phyloP scores from a whole-genome alignment of 768 basidiomycete species.

The Kondoa malvinella region DNA sequence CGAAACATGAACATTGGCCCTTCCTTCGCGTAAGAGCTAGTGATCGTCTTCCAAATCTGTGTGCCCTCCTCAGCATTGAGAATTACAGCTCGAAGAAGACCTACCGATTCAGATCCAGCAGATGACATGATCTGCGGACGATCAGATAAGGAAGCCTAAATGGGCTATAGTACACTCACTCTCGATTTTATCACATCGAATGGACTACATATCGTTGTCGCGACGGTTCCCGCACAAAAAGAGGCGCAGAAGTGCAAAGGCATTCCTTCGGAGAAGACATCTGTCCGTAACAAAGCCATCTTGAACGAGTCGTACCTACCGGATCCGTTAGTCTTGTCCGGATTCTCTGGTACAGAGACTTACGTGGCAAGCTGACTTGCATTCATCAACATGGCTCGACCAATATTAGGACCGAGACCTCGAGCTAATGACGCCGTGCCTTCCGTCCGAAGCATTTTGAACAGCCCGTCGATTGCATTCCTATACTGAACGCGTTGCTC shows the following conservation, averaged over 20 bases:
- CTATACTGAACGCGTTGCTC: constrained; percentile 22
- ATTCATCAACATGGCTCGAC: constrained; percentile 27
- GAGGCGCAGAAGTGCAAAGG: constrained; percentile 24
- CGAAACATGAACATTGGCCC: constrained; percentile 22
- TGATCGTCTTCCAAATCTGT: too few species aligned
- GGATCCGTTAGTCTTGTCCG: too few species aligned
- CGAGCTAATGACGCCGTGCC: constrained; percentile 22
- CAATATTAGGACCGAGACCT: constrained; percentile 24
- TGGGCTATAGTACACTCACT: constrained; percentile 4
- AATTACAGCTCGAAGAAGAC: too few species aligned
- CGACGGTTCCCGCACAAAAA: constrained; percentile 24
- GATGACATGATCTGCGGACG: constrained; percentile 25
- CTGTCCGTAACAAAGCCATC: constrained; percentile 16
- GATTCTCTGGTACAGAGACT: background rate
- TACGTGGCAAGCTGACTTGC: constrained; percentile 25
- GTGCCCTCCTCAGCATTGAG: too few species aligned
- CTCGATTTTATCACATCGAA: constrained; percentile 27
- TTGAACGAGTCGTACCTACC: constrained; percentile 27
- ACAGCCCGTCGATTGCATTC: constrained; percentile 26
- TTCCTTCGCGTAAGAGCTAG: constrained; percentile 23
- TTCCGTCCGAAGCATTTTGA: constrained; percentile 23
- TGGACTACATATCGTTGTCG: constrained; percentile 26
- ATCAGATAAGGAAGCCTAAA: background rate
- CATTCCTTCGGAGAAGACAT: constrained; percentile 22
- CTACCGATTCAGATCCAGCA: constrained; percentile 8